Evolutionary conservation across 176 grass and related monocot species (phyloP), one percentile per base, ranked within the genome.

Genomic region (Chloris gayana): DNA sequence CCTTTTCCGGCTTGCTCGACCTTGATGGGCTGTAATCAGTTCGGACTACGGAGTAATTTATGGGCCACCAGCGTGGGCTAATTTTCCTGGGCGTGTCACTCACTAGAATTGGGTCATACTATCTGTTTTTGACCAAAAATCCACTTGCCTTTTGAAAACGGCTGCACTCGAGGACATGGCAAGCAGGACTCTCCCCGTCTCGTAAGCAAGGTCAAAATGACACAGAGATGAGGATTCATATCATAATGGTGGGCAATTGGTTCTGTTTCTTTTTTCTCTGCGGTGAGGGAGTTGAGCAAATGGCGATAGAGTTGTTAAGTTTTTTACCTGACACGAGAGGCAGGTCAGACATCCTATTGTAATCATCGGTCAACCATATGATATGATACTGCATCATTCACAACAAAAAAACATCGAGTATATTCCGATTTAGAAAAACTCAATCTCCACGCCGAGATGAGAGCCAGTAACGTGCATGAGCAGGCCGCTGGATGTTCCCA

Each of bases 361-460:
- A 45, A 63, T 64, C 74, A 17, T 77, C 14, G 37, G 72, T 84
- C 72, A 84, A 76, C 63, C 72, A 76, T 69, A 45, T 54, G 3
- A 69, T 69, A 76, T 54, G 18, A 45, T 33, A 13, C 45, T 24
- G 5, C 45, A 64, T 44, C 37, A 39, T 71, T 27, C 60, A 4
- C 47, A 0, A 78, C 32, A 65, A 39, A 34, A 21, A 2, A 21
- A 39, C 0, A 6, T 4, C 24, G 22, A 42, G 1, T 14, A 13
- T 22, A 24, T 25, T 5, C 22, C 21, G 7, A 25, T 68, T 22
- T 19, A 12, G 9, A 39, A 10, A 77, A 64, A 33, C 39, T 74
- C 45, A 61, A 35, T 66, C 25, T 10, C 39, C 11, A 71, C n/a
- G 31, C 2, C n/a, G 51, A 22, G 65, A 35, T 9, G 33, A 57